Conservation (phyloP, 495 filamentous ascomycete species). For the Hyaloscypha finlandica region DNA sequence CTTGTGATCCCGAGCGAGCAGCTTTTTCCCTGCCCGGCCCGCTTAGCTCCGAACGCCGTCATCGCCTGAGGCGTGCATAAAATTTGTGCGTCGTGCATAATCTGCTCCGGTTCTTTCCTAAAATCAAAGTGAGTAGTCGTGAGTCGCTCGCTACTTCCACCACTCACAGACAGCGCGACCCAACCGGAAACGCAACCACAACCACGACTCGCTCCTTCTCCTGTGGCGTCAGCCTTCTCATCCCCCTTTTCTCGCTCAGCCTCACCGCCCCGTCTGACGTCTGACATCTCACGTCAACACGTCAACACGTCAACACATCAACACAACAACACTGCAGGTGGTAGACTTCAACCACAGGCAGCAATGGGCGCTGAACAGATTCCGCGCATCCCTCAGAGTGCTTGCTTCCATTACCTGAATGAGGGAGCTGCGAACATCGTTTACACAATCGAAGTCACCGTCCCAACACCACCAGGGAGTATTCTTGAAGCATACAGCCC, state of each 20-base stretch:
- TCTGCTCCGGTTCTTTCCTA: neutral
- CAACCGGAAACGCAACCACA: constrained; percentile 2
- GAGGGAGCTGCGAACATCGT: constrained; percentile 36
- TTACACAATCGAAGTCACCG: constrained; percentile 21
- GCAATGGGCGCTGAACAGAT: constrained; percentile 7
- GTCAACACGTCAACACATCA: no score
- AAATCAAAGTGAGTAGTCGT: neutral
- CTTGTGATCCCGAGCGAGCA: constrained; percentile 17
- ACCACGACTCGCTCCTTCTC: constrained; percentile 39
- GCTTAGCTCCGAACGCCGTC: neutral
- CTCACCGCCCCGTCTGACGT: neutral
- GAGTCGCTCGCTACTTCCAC: neutral
- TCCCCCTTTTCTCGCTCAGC: neutral
- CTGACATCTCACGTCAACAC: neutral
- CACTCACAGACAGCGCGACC: neutral
- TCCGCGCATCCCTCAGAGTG: constrained; percentile 14
- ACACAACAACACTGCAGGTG: no score
- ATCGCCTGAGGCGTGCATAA: neutral
- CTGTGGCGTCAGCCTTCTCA: constrained; percentile 25
- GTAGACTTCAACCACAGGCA: neutral
- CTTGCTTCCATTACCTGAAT: constrained; percentile 19
- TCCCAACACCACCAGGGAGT: constrained; percentile 13
- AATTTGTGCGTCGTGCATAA: constrained; percentile 6
- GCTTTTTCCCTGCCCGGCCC: neutral
- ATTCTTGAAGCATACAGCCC: constrained; percentile 19